Evolutionary conservation across 768 basidiomycete genomes (phyloP), one percentile per base, ranked within the genome.

Genomic region (Mycena capillaripes): DNA sequence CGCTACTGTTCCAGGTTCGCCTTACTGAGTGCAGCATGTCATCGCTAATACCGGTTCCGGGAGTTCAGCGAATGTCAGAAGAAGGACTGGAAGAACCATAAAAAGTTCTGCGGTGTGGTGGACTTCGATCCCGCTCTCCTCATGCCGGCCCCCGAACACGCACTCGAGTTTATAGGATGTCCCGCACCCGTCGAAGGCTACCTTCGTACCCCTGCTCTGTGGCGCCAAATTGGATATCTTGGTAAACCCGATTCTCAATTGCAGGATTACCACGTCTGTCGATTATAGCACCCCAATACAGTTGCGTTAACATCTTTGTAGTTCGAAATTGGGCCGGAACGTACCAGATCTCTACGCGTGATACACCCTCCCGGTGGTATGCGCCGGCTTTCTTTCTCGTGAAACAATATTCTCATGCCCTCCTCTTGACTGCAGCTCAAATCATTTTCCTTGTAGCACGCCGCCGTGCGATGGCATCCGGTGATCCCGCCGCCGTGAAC

Each of bases 391-490:
- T 12, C 21, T 19, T 7, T 7, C n/a, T 40, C 10, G 17, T 17
- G 4, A 7, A 7, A 12, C 12, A 14, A 14, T 16, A 30, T 34
- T 1, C 25, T 25, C 16, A 42, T 7, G 21, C 10, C 1, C 19
- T 21, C 14, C 14, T 21, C 2, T 10, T 16, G 14, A 11, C 29
- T 29, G 3, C 42, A 25, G 32, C 60, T 23, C 40, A 38, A 60
- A 2, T 57, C 4, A 4, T n/a, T 1, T 69, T 69, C 53, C 59
- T 61, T 19, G 25, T 69, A 17, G 68, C 68, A 9, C 68, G 68
- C 60, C 68, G 68, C 68, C 68, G 68, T 42, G 68, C 68, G 10
- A 56, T 69, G 53, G 53, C 52, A 1, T 56, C 53, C 10, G 61
- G 68, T 32, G 36, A 23, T 42, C 52, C 7, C 23, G 36, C 27